Conservation (phyloP, 345 rosid species). For the Salix arbutifolia region DNA sequence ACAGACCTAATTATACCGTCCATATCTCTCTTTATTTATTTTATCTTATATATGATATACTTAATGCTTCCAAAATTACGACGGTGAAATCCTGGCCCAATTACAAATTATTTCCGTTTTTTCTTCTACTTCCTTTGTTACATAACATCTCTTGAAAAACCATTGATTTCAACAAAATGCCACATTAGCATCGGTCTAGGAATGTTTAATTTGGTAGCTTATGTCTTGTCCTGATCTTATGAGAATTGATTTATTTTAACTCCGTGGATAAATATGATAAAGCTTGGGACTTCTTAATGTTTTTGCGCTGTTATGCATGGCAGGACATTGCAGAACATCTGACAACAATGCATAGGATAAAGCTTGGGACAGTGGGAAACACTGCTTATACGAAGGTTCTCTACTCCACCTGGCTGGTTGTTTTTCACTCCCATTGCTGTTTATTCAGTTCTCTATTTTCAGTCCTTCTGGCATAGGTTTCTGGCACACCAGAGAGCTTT, state of each 20-base stretch:
- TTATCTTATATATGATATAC: too few relatives aligned
- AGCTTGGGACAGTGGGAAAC: conserved; percentile 79
- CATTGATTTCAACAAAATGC: too few relatives aligned
- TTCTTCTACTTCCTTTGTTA: not conserved
- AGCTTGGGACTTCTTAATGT: not conserved
- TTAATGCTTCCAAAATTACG: too few relatives aligned
- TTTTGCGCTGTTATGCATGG: conserved; percentile 1
- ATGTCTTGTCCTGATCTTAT: not conserved
- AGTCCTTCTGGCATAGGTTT: not conserved
- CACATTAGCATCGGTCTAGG: not conserved
- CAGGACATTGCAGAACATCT: conserved; percentile 86
- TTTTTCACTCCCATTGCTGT: not conserved
- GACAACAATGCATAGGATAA: conserved; percentile 64
- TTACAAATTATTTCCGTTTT: too few relatives aligned
- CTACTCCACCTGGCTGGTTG: conserved; percentile 78
- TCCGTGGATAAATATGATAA: not conserved
- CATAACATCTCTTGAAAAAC: too few relatives aligned
- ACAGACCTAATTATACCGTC: too few relatives aligned
- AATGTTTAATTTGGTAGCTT: not conserved
- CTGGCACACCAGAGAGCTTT: not conserved
- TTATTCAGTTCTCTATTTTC: not conserved
- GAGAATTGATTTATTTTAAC: not conserved
- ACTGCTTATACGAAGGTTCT: conserved; percentile 82
- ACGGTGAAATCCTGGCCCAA: too few relatives aligned
- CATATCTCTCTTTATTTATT: too few relatives aligned